Conservation (phyloP, 768 basidiomycete genomes). For the Terana coerulea region DNA sequence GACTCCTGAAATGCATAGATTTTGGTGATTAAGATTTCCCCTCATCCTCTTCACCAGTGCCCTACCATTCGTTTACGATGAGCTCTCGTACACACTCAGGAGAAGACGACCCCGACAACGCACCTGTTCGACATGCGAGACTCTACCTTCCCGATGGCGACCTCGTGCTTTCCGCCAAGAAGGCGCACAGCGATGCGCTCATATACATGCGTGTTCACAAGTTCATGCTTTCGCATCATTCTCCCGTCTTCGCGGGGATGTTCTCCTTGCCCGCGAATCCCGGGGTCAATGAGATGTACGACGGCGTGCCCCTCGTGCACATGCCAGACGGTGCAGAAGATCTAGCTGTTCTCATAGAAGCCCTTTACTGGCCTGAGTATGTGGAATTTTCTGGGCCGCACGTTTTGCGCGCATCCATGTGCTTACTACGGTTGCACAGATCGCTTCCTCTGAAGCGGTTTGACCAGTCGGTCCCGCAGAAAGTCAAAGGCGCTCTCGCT, state of each 20-base stretch:
- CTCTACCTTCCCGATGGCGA: slow-evolving; percentile 12
- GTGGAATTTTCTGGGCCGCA: not conserved
- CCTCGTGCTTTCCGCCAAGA: not conserved
- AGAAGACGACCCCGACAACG: too few relatives aligned
- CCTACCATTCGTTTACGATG: too few relatives aligned
- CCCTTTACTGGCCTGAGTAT: slow-evolving; percentile 14
- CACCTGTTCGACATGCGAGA: not conserved
- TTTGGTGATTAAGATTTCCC: too few relatives aligned
- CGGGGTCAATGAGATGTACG: not conserved
- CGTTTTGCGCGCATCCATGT: not conserved
- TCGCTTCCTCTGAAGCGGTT: slow-evolving; percentile 12
- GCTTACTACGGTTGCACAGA: not conserved
- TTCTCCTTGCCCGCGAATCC: slow-evolving; percentile 4
- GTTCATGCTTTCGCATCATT: slow-evolving; percentile 14
- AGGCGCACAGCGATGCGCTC: not conserved
- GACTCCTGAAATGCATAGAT: too few relatives aligned
- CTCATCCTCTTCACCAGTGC: too few relatives aligned
- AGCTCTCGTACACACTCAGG: too few relatives aligned
- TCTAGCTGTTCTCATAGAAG: slow-evolving; percentile 4
- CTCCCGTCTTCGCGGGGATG: slow-evolving; percentile 13
- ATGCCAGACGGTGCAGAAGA: slow-evolving; percentile 13
- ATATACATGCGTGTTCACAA: slow-evolving; percentile 16
- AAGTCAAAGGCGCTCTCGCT: slow-evolving; percentile 15
- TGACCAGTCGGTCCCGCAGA: slow-evolving; percentile 17
- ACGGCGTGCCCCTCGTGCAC: slow-evolving; percentile 10